phyloP scores from a whole-genome alignment of 208 protist species.

The Leishmania guyanensis region DNA sequence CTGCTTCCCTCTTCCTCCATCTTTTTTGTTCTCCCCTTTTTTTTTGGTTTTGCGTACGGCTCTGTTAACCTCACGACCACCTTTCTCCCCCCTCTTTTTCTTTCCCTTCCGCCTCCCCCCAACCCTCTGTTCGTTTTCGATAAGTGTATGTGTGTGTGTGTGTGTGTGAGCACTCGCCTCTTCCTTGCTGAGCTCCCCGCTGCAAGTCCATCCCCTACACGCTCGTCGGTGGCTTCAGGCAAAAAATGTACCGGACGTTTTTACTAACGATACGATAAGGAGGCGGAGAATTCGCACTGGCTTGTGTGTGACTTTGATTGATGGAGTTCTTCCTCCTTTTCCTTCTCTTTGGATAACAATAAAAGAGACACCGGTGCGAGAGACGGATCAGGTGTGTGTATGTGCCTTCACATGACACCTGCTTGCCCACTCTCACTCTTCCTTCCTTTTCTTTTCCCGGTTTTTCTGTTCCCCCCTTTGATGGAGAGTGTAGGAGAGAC shows the following conservation, averaged over 20 bases:
- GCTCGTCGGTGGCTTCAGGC: not conserved
- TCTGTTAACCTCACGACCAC: not conserved
- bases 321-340: not conserved
- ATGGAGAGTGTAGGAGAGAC: not conserved
- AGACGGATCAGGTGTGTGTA: not conserved
- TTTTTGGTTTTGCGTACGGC: not conserved
- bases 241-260: not conserved
- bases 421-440: too few relatives aligned
- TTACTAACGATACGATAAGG: not conserved
- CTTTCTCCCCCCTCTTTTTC: not conserved
- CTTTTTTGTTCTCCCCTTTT: conserved; percentile 1
- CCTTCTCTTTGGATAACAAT: not conserved
- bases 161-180: not conserved
- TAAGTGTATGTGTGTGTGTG: not conserved
- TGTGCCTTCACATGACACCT: not conserved
- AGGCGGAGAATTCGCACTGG: not conserved
- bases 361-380: not conserved
- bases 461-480: too few relatives aligned
- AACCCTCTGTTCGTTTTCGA: not conserved
- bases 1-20: not conserved
- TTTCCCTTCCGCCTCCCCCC: not conserved
- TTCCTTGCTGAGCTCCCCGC: not conserved
- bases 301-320: not conserved
- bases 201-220: not conserved
- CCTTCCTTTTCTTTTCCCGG: too few relatives aligned